Evolutionary conservation across 1,284 basidiomycete genomes (phyloP).

Genomic region (Trametes sp.): DNA sequence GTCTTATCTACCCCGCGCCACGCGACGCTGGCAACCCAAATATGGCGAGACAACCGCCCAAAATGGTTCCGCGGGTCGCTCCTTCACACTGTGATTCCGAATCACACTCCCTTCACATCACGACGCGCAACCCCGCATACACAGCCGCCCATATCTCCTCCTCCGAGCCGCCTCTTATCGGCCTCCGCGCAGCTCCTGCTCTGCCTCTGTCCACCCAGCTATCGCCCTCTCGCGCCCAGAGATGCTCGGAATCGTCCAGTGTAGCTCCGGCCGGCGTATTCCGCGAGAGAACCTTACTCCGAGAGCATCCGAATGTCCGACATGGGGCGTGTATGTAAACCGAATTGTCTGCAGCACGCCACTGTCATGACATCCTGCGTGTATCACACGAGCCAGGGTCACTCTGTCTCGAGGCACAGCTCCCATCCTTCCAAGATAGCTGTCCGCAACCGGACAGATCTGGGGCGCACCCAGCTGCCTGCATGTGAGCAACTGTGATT

Average conservation of each 20-base stretch:
- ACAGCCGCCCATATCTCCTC: conserved; percentile 16
- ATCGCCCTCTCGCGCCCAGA: background rate
- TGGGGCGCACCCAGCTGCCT: background rate
- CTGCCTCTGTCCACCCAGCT: too few species aligned
- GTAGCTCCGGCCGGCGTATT: background rate
- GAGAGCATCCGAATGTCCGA: conserved; percentile 7
- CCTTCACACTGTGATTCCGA: too few species aligned
- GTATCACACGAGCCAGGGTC: conserved; percentile 30
- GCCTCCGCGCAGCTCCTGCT: conserved; percentile 1
- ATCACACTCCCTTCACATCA: conserved; percentile 14
- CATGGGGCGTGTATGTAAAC: conserved; percentile 10
- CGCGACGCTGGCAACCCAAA: conserved; percentile 27
- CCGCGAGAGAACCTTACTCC: background rate
- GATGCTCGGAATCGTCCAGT: background rate
- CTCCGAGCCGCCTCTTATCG: conserved; percentile 10
- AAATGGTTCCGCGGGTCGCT: conserved; percentile 18
- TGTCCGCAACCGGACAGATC: background rate
- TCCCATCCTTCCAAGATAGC: background rate
- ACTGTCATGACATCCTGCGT: conserved; percentile 21
- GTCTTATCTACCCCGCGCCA: conserved; percentile 34
- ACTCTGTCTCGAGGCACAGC: background rate
- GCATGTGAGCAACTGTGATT: background rate
- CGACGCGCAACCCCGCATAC: conserved; percentile 11
- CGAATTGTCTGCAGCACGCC: conserved; percentile 19
- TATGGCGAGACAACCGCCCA: conserved; percentile 23